These are phyloP conservation scores for Albifimbria verrucaria DNA, from an alignment of 2,329 filamentous ascomycete species.

Conservation along the genomic window DNA sequence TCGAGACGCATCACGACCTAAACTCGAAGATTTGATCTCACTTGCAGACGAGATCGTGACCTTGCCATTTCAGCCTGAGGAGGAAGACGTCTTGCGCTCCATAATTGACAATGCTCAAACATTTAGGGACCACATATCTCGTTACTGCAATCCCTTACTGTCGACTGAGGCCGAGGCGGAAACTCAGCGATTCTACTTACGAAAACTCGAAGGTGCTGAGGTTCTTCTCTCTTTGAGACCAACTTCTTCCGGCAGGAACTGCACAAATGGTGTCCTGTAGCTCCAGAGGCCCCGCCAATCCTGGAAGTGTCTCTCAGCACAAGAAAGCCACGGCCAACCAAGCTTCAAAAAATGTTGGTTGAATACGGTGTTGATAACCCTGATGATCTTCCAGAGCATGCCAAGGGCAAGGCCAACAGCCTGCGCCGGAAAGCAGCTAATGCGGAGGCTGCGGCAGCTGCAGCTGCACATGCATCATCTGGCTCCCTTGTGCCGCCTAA, in stretches of 20 bases:
- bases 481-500: conserved; percentile 17
- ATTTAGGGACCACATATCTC: conserved; percentile 79
- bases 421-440: conserved; percentile 69
- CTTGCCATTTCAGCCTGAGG: conserved; percentile 92
- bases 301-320: conserved; percentile 87
- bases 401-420: conserved; percentile 74
- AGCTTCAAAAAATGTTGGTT: conserved; percentile 90
- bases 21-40: conserved; percentile 80
- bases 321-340: conserved; percentile 91
- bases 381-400: conserved; percentile 81
- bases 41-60: conserved; percentile 80
- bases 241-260: conserved; percentile 96
- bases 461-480: conserved; percentile 17
- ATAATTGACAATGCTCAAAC: conserved; percentile 82
- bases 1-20: conserved; percentile 90
- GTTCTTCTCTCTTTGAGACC: conserved; percentile 91
- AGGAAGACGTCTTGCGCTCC: conserved; percentile 79
- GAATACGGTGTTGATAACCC: conserved; percentile 86
- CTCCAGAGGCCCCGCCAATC: conserved; percentile 79
- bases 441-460: conserved; percentile 48
- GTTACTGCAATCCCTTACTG: conserved; percentile 77
- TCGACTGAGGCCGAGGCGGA: conserved; percentile 83
- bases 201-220: conserved; percentile 96
- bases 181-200: conserved; percentile 88
- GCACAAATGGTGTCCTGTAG: conserved; percentile 91